Evolutionary conservation across 768 basidiomycete genomes (phyloP).

Genomic region (Mycena maculata): DNA sequence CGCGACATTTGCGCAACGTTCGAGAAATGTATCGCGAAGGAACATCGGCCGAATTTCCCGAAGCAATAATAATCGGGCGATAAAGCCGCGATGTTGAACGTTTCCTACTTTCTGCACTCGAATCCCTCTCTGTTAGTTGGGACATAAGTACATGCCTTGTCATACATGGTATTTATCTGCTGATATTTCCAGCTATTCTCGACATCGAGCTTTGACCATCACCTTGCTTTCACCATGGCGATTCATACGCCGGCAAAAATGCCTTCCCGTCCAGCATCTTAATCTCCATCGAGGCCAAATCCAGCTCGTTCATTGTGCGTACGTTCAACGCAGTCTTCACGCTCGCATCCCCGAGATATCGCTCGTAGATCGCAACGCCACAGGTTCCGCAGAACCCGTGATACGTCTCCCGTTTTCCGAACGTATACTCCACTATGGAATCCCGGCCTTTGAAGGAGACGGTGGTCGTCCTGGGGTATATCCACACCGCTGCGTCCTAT

Average conservation of each 20-base stretch:
- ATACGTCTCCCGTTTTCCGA: neutral
- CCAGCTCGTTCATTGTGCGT: conserved; percentile 19
- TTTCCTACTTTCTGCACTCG: no score
- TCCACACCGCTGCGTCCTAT: conserved; percentile 24
- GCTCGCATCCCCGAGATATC: neutral
- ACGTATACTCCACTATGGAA: conserved; percentile 16
- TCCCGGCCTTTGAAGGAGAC: conserved; percentile 17
- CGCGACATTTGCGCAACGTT: no score
- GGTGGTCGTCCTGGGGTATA: neutral
- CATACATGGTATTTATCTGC: no score
- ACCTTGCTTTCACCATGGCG: no score
- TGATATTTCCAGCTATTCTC: no score
- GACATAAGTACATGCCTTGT: no score
- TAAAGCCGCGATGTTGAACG: no score
- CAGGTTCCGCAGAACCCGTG: conserved; percentile 23
- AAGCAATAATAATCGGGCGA: no score
- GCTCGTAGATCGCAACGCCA: conserved; percentile 14
- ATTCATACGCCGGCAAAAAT: neutral
- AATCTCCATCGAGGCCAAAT: conserved; percentile 6
- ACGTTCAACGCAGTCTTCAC: conserved; percentile 14
- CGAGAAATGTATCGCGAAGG: no score
- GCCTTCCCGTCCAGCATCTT: neutral
- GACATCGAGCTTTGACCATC: no score
- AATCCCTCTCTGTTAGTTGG: no score
- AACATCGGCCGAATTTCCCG: no score